phyloP scores from a whole-genome alignment of 106 monocot genomes.

The Hemerocallis citrina region DNA sequence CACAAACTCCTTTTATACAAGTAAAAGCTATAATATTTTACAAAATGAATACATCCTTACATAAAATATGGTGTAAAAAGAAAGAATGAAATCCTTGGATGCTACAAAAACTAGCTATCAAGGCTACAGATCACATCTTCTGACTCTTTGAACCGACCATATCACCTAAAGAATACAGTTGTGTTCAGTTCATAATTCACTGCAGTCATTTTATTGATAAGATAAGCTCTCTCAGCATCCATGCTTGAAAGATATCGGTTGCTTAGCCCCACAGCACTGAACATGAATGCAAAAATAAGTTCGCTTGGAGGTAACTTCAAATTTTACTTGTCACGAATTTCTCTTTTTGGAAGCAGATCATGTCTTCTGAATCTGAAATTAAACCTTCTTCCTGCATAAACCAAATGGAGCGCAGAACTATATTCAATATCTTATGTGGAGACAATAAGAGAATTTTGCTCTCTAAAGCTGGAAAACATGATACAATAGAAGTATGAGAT shows the following conservation, averaged over 20 bases:
- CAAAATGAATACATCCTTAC: not conserved
- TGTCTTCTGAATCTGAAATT: slow-evolving; percentile 61
- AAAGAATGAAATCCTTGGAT: too few species aligned
- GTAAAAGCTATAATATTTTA: not conserved
- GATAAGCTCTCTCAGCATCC: not conserved
- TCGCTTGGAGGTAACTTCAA: not conserved
- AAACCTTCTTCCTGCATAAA: slow-evolving; percentile 58
- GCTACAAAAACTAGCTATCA: not conserved
- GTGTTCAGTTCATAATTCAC: not conserved
- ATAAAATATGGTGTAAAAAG: not conserved
- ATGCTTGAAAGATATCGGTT: not conserved
- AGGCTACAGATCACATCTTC: not conserved
- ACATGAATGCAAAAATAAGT: not conserved
- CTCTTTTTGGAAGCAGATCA: slow-evolving; percentile 80
- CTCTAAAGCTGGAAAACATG: not conserved
- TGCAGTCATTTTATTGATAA: not conserved
- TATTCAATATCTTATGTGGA: not conserved
- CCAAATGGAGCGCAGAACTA: not conserved
- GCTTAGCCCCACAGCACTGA: not conserved
- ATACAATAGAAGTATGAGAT: not conserved
- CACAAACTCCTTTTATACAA: not conserved
- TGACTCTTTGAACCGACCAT: not conserved
- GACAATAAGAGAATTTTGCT: too few species aligned
- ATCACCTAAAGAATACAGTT: not conserved
- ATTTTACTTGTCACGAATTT: slow-evolving; percentile 52